phyloP scores from a whole-genome alignment of 768 basidiomycete species.

The Hygrocybe coccinea region DNA sequence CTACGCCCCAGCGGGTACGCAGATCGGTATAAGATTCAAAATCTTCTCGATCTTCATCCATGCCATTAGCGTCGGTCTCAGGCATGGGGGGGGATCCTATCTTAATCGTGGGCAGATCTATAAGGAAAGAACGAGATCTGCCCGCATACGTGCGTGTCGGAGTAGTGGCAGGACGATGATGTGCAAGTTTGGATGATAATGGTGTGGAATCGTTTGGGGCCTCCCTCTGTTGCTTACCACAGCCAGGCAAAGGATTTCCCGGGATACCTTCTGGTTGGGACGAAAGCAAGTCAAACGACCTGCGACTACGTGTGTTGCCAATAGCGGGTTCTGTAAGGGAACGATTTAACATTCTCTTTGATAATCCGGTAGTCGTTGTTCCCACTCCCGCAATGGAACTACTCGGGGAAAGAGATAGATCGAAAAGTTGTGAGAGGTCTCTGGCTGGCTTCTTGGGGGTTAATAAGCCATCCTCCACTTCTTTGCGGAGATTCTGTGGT shows the following conservation, averaged over 20 bases:
- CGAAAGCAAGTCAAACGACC: neutral
- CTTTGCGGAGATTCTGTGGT: too few relatives aligned
- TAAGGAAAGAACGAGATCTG: constrained; percentile 74
- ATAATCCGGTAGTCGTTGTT: constrained; percentile 23
- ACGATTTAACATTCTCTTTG: constrained; percentile 69
- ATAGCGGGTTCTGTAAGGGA: constrained; percentile 60
- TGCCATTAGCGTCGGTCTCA: constrained; percentile 1
- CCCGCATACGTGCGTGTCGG: constrained; percentile 69
- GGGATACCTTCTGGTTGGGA: neutral
- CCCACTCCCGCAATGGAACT: constrained; percentile 21
- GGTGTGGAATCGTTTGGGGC: neutral
- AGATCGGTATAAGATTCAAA: constrained; percentile 68
- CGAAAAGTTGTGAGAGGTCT: constrained; percentile 46
- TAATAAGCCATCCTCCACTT: neutral
- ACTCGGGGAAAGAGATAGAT: neutral
- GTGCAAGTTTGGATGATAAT: neutral
- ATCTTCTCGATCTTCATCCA: constrained; percentile 43
- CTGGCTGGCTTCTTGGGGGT: constrained; percentile 27
- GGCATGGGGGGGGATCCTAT: constrained; percentile 17
- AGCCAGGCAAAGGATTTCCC: neutral
- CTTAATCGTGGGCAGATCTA: constrained; percentile 46
- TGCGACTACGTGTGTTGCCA: constrained; percentile 25
- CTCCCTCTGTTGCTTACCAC: neutral
- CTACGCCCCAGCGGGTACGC: constrained; percentile 76
- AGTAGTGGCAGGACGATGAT: constrained; percentile 25